phyloP scores from a whole-genome alignment of 306 rosid genomes.

The Oemleria cerasiformis region DNA sequence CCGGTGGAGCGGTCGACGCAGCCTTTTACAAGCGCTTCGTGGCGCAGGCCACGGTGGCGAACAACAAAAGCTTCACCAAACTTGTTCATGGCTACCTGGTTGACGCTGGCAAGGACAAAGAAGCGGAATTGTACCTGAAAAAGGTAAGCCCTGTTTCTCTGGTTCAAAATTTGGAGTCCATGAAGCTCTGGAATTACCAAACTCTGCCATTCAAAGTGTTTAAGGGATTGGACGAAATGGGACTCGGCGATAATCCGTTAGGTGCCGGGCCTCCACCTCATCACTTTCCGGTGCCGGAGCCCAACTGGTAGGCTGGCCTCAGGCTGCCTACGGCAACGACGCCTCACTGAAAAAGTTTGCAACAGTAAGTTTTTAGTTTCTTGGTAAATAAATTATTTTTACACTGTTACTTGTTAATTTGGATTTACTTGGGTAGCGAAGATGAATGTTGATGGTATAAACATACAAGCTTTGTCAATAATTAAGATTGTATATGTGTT shows the following conservation, averaged over 20 bases:
- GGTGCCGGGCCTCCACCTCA: too few relatives aligned
- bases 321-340: too few relatives aligned
- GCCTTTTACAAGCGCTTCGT: not conserved
- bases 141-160: not conserved
- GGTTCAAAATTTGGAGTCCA: too few relatives aligned
- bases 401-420: too few relatives aligned
- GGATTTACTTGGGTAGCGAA: not conserved
- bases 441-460: not conserved
- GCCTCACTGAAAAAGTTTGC: too few relatives aligned
- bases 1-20: not conserved
- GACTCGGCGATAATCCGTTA: not conserved
- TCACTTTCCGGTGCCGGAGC: too few relatives aligned
- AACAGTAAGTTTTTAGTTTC: too few relatives aligned
- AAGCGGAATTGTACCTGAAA: not conserved
- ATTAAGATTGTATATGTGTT: not conserved
- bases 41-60: not conserved
- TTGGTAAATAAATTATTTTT: too few relatives aligned
- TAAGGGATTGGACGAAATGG: not conserved
- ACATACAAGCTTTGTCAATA: too few relatives aligned
- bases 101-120: not conserved
- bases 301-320: too few relatives aligned
- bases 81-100: not conserved
- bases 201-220: too few relatives aligned
- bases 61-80: not conserved
- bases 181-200: too few relatives aligned